phyloP scores from a whole-genome alignment of 495 filamentous ascomycete genomes.

The Cudoniella acicularis region DNA sequence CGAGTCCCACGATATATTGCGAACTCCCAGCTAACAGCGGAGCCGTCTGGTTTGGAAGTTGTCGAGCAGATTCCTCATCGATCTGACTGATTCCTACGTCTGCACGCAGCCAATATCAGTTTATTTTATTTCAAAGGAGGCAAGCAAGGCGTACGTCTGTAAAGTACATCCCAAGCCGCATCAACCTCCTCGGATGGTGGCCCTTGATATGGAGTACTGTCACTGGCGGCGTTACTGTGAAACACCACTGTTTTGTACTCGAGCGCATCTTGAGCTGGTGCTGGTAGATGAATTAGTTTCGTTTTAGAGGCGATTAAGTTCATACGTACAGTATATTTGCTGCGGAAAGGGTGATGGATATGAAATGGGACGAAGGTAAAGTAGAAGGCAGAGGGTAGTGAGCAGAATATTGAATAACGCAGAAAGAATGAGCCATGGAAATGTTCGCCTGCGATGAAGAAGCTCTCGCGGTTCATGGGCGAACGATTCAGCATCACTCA shows the following conservation, averaged over 20 bases:
- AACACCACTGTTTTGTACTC: neutral
- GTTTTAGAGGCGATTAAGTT: neutral
- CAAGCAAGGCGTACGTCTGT: neutral
- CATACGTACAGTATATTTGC: neutral
- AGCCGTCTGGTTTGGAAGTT: neutral
- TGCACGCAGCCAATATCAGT: no score
- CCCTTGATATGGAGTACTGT: neutral
- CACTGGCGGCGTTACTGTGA: neutral
- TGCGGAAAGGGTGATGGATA: neutral
- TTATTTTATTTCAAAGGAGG: no score
- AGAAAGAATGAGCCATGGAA: neutral
- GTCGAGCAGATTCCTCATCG: neutral
- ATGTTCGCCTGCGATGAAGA: neutral
- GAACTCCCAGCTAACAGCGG: neutral
- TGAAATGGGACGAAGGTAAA: neutral
- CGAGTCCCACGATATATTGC: neutral
- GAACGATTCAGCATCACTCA: no score
- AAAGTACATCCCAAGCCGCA: neutral
- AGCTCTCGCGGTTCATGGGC: no score
- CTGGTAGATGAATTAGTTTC: neutral
- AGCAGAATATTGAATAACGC: neutral
- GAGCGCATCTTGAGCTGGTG: neutral
- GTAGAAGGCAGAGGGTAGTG: neutral
- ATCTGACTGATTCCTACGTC: neutral
- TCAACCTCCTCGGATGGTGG: neutral